Percentiles rank a stretch among this genome's conserved stretches.
Conservation (phyloP, 345 rosid genomes). For the Brassica rapa region DNA sequence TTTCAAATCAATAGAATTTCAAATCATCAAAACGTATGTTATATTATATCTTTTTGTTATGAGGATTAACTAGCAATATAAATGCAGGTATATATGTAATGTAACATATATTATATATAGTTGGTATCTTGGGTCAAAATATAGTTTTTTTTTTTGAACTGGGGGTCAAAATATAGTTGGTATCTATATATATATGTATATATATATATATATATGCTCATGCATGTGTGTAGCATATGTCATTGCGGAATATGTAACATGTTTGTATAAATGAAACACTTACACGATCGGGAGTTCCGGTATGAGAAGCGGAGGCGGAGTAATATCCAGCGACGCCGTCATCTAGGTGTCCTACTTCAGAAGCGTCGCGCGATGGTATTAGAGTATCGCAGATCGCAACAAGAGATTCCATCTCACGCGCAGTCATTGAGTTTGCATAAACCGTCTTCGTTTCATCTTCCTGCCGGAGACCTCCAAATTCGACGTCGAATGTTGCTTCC, state of each 20-base stretch:
- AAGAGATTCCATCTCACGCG: slow-evolving; percentile 69
- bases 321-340: slow-evolving; percentile 42
- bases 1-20: not conserved
- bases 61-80: not conserved
- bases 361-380: slow-evolving; percentile 50
- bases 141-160: not conserved
- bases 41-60: not conserved
- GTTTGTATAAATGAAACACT: slow-evolving; percentile 12
- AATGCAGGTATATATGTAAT: not conserved
- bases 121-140: not conserved
- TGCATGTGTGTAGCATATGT: slow-evolving; percentile 13
- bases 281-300: slow-evolving; percentile 74
- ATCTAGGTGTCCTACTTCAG: slow-evolving; percentile 21
- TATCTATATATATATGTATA: not conserved
- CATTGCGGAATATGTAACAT: not conserved
- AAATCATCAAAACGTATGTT: not conserved
- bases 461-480: slow-evolving; percentile 8
- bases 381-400: slow-evolving; percentile 69
- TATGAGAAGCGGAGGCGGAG: slow-evolving; percentile 66
- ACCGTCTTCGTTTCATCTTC: slow-evolving; percentile 26
- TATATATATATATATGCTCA: slow-evolving; percentile 2
- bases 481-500: slow-evolving; percentile 4
- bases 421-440: slow-evolving; percentile 50
- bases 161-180: not conserved
- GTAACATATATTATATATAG: not conserved